Base-by-base conservation (phyloP, 2,329 filamentous ascomycete species). In the Septoria linicola region DNA sequence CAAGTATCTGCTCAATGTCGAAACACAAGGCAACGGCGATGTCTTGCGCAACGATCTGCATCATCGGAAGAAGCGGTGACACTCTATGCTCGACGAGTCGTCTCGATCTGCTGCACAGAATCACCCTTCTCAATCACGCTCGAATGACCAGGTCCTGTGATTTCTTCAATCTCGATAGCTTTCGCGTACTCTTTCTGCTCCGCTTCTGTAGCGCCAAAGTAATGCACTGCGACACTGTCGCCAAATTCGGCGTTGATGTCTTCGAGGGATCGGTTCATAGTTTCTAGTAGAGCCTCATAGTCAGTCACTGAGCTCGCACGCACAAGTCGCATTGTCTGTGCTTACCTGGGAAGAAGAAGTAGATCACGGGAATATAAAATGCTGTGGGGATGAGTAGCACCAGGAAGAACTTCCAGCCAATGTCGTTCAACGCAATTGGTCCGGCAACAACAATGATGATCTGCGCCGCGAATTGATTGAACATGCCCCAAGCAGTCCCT, bases 351-450 rank as follows among this genome's bases (percentile, higher is more conserved):
- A 59, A 59, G 23, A 59, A 48, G 32, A 57, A 48, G 30, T 54
- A 64, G 7, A 64, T 63, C 31, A 57, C 46, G 1, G 53, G 44
- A 23, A 63, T 59, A 53, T 59, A 59, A 5, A 55, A 46, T 2
- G 55, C 48, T 10, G 66, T 59, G 5, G 66, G 62, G 40, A 61
- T 65, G 16, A 70, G 69, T 51, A 74, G 71, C 21, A 74, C 70
- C 41, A 74, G 68, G 56, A 74, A 75, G 50, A 72, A 74, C 56
- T 69, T 73, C 73, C 72, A 75, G 1, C 59, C 59, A 11, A 75
- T 67, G 11, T 54, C 51, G 1, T 66, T 57, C 27, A 75, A 63
- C 4, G 70, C 72, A 19, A 75, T 66, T 3, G 72, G 73, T 45
- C 57, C 64, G 6, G 55, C 64, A 39, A 69, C 44, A 19, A 72